Percentiles rank a stretch among this genome's conserved stretches.
Evolutionary conservation across 106 monocot genomes (phyloP).

Genomic region (Ottelia alismoides): DNA sequence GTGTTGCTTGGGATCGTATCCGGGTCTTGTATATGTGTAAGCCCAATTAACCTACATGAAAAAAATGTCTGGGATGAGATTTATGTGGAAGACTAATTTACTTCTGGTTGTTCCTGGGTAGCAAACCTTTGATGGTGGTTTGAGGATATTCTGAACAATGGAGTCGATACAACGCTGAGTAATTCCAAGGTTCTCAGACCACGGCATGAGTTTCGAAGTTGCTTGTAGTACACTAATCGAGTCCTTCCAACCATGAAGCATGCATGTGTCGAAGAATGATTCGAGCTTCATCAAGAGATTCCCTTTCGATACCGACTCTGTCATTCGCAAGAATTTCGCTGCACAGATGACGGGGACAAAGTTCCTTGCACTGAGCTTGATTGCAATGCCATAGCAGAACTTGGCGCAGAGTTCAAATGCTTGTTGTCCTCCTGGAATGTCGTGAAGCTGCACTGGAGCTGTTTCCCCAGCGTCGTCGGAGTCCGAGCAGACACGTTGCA

Average conservation of each 20-base stretch:
- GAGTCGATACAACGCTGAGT: constrained; percentile 45
- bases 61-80: neutral
- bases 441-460: constrained; percentile 37
- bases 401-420: constrained; percentile 82
- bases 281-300: constrained; percentile 67
- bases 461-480: constrained; percentile 10
- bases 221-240: constrained; percentile 29
- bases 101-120: neutral
- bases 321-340: constrained; percentile 63
- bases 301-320: constrained; percentile 52
- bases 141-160: constrained; percentile 61
- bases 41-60: constrained; percentile 68
- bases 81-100: neutral
- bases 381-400: constrained; percentile 81
- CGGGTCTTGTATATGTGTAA: constrained; percentile 74
- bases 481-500: constrained; percentile 55
- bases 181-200: constrained; percentile 43
- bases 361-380: constrained; percentile 74
- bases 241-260: constrained; percentile 85
- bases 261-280: constrained; percentile 57
- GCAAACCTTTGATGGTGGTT: constrained; percentile 45
- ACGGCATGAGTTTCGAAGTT: constrained; percentile 13
- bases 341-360: constrained; percentile 47
- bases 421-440: constrained; percentile 54
- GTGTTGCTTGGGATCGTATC: constrained; percentile 24